phyloP scores from a whole-genome alignment of 768 basidiomycete species.

The Tulasnella sp. region DNA sequence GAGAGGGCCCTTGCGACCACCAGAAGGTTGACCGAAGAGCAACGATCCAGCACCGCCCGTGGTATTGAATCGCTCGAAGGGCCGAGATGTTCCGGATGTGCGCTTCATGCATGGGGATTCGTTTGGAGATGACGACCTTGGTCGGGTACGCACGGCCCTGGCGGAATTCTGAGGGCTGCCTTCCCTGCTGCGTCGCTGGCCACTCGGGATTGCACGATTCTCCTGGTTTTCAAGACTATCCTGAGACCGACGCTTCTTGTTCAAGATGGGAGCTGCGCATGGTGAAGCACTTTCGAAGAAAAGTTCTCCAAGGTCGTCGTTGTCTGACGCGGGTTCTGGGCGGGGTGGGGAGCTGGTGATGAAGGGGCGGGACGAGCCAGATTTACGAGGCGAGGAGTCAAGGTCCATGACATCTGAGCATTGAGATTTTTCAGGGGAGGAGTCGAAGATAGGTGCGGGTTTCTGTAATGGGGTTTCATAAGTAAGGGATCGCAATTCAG shows the following conservation, averaged over 20 bases:
- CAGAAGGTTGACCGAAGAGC: conserved; percentile 34
- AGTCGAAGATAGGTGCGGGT: background rate
- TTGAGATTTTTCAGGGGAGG: conserved; percentile 25
- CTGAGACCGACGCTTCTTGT: conserved; percentile 28
- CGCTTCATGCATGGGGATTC: conserved; percentile 52
- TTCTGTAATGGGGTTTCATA: background rate
- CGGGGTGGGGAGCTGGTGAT: conserved; percentile 41
- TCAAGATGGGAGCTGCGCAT: background rate
- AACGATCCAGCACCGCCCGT: conserved; percentile 39
- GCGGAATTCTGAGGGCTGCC: background rate
- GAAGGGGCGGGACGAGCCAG: conserved; percentile 45
- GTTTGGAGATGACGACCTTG: conserved; percentile 51
- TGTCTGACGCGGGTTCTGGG: conserved; percentile 54
- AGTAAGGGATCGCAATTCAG: background rate
- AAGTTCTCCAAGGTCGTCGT: conserved; percentile 52
- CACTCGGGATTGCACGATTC: background rate
- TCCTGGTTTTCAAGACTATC: conserved; percentile 23
- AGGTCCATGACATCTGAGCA: conserved; percentile 74
- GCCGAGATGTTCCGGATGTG: conserved; percentile 41
- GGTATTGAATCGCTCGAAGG: conserved; percentile 50
- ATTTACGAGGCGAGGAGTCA: conserved; percentile 49
- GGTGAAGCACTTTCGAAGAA: conserved; percentile 37
- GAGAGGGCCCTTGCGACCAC: background rate
- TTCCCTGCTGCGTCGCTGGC: conserved; percentile 8
- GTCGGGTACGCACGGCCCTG: conserved; percentile 47